phyloP scores from a whole-genome alignment of 306 rosid species.

The Pyrus pyrifolia region DNA sequence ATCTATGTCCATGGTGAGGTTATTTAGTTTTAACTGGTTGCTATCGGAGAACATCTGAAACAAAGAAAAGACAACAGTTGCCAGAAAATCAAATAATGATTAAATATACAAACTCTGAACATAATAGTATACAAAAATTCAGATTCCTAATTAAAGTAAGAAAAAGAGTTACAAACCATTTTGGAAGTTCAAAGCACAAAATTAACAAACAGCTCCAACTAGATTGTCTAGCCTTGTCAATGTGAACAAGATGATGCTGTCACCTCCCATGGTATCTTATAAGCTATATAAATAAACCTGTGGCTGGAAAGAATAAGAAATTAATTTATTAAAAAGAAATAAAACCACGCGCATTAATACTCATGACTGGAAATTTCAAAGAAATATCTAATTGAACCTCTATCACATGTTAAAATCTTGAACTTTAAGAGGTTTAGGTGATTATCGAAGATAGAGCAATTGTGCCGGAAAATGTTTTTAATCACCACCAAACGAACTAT shows the following conservation, averaged over 20 bases:
- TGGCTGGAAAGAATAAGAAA: not conserved
- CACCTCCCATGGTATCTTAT: conserved; percentile 1
- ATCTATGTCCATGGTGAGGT: conserved; percentile 76
- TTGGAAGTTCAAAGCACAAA: not conserved
- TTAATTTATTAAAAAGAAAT: not conserved
- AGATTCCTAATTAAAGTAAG: not conserved
- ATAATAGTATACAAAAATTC: not conserved
- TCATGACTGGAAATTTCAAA: not conserved
- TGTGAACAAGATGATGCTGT: not conserved
- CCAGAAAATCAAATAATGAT: not conserved
- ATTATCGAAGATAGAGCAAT: not conserved
- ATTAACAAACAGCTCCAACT: not conserved
- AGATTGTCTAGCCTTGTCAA: conserved; percentile 8
- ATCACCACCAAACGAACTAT: not conserved
- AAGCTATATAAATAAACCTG: not conserved
- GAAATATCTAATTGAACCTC: not conserved
- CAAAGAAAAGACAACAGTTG: conserved; percentile 13
- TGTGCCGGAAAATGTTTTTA: not conserved
- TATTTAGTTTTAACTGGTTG: conserved; percentile 26
- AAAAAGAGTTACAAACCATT: conserved; percentile 7
- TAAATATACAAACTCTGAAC: not conserved
- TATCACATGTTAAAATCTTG: no score
- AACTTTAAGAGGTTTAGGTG: not conserved
- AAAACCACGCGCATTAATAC: not conserved
- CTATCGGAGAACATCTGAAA: conserved; percentile 45